These are phyloP conservation scores for Phycomyces blakesleeanus DNA, from an alignment of 192 early-diverging fungal species.

Conservation along the genomic window DNA sequence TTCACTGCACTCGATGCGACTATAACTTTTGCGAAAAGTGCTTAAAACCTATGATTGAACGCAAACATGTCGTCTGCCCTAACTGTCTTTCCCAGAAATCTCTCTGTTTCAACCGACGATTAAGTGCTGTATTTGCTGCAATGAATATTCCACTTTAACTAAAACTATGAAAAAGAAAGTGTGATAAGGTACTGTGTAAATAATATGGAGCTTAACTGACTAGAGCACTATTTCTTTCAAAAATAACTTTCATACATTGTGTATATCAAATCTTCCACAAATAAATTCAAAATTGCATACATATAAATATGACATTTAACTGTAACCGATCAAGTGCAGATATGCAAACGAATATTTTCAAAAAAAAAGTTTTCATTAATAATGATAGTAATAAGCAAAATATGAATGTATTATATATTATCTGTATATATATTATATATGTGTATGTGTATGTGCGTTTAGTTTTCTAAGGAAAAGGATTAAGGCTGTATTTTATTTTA, in stretches of 20 bases:
- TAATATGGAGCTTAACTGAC: no score
- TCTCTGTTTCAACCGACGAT: background rate
- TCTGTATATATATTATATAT: no score
- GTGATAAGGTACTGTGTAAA: background rate
- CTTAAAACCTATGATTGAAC: background rate
- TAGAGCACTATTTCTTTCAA: no score
- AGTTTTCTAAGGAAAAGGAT: background rate
- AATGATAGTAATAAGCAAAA: no score
- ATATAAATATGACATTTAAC: no score
- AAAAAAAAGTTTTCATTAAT: no score
- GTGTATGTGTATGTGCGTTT: background rate
- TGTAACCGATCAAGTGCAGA: no score
- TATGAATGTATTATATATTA: no score
- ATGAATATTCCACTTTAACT: background rate
- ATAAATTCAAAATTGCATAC: no score
- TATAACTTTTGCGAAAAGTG: slow-evolving; percentile 4
- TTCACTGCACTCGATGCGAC: slow-evolving; percentile 4
- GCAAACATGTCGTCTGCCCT: background rate
- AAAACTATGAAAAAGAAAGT: background rate
- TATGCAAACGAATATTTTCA: no score
- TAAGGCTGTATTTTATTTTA: background rate
- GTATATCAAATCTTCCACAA: no score
- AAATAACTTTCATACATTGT: no score
- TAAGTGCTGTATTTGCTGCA: background rate
- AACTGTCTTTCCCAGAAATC: slow-evolving; percentile 1